Conservation (phyloP, 176 grass and related monocot species). For the Themeda triandra region DNA sequence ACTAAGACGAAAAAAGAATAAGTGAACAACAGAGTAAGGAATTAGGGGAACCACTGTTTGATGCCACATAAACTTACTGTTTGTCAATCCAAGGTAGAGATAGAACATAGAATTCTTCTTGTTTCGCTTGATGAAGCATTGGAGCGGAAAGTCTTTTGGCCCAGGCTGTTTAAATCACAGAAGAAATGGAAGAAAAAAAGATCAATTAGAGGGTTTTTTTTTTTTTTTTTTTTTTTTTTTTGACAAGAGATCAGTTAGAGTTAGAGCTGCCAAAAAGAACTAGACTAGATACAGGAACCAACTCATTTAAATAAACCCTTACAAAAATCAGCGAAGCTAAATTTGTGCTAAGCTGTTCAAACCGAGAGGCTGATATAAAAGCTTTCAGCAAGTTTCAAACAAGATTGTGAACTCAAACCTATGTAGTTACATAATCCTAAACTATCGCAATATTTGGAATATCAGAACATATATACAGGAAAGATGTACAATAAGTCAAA, state of each 20-base stretch:
- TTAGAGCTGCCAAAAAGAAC: not conserved
- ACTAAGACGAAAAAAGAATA: not conserved
- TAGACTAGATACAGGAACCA: not conserved
- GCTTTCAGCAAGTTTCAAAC: not conserved
- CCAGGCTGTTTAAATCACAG: conserved; percentile 39
- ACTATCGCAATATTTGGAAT: no score
- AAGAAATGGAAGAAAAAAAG: not conserved
- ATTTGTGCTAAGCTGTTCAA: not conserved
- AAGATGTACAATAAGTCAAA: not conserved
- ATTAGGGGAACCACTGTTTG: not conserved
- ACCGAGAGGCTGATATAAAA: not conserved
- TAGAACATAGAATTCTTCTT: conserved; percentile 55
- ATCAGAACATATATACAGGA: not conserved
- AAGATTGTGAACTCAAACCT: not conserved
- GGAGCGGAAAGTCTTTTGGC: conserved; percentile 49
- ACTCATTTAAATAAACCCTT: not conserved
- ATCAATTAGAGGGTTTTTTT: conserved; percentile 11
- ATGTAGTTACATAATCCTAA: not conserved
- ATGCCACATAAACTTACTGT: conserved; percentile 36
- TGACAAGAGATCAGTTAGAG: no score
- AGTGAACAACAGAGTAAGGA: not conserved
- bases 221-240: no score
- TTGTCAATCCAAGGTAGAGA: conserved; percentile 53
- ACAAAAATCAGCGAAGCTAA: not conserved
- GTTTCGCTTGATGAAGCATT: conserved; percentile 67